Base-by-base conservation (phyloP, 176 grass and related monocot genomes). In the Oryza meridionalis region DNA sequence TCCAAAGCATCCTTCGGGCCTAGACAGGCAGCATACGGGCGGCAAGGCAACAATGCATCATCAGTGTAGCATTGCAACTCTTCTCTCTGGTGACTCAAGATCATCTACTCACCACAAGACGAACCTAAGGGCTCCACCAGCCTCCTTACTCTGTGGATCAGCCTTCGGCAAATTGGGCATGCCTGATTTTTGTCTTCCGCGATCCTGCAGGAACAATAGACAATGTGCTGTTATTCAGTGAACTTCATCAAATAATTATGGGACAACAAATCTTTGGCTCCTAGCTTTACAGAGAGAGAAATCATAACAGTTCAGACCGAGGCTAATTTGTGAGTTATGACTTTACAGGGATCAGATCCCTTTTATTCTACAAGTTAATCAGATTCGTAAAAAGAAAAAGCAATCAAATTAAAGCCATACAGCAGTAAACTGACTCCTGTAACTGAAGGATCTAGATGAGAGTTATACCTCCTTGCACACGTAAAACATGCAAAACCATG, bases 91-190 rank as follows among this genome's bases (percentile, higher is more conserved):
- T 16, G 4, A 27, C 11, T 12, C 22, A 15, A 46, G 70, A 72
- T 45, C 21, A 11, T 40, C 5, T 2, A 21, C 53, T n/a, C 5
- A 2, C 55, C 13, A 53, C 16, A 53, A 53, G 7, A 53, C 14
- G 11, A 37, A 37, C 29, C 29, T 37, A 87, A 31, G 32, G 14
- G 51, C 32, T 35, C 45, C 46, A 88, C 21, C 0, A 58, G 21
- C 13, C 59, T 61, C 58, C 65, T 80, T 35, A 78, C 14, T 46
- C 65, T 84, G 22, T 70, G 76, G 35, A 80, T 84, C 7, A 80
- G 26, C 44, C 82, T 81, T 75, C 64, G 65, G 33, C 87, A 85
- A 31, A 89, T 85, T 26, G 87, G 87, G 19, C 88, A 85, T 6
- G 4, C 14, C 50, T 70, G 81, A 26, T 32, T 89, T 71, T 89